phyloP scores from a whole-genome alignment of 2,329 filamentous ascomycete genomes.

The Beauveria varroae region DNA sequence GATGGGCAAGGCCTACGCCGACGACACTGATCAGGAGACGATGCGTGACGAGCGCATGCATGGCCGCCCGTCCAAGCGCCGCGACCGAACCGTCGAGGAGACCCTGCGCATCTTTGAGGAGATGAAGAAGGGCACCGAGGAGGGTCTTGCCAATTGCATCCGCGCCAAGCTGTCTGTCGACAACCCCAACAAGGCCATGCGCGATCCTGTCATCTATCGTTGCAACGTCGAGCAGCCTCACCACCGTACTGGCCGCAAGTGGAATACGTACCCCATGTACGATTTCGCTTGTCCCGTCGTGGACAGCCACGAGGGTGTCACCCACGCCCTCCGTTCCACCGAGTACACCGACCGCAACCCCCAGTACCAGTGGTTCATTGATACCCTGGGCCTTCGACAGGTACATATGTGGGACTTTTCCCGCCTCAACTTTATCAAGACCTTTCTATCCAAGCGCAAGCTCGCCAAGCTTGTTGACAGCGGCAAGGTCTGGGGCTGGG shows the following conservation, averaged over 20 bases:
- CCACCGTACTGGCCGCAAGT: conserved; percentile 70
- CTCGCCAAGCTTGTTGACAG: conserved; percentile 74
- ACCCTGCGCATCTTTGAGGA: conserved; percentile 80
- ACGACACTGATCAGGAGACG: conserved; percentile 84
- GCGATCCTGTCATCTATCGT: conserved; percentile 95
- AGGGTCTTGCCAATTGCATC: conserved; percentile 82
- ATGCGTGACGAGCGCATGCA: conserved; percentile 83
- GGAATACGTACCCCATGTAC: conserved; percentile 85
- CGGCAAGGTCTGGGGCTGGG: conserved; percentile 74
- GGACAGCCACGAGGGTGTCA: conserved; percentile 74
- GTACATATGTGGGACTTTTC: conserved; percentile 84
- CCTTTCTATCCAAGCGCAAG: conserved; percentile 80
- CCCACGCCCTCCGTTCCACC: conserved; percentile 74
- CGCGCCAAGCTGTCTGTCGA: conserved; percentile 89
- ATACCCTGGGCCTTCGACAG: conserved; percentile 63
- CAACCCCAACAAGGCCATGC: conserved; percentile 89
- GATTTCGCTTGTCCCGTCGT: conserved; percentile 80
- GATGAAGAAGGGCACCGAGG: conserved; percentile 80
- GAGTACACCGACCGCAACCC: conserved; percentile 84
- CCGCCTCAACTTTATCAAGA: conserved; percentile 76
- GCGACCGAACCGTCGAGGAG: conserved; percentile 73
- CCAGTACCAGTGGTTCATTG: conserved; percentile 80
- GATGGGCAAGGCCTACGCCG: conserved; percentile 82
- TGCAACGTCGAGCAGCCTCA: conserved; percentile 60
- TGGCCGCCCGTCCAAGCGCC: conserved; percentile 72